These are phyloP conservation scores for Phytophthora tubulina DNA, from an alignment of 352 stramenopile genomes.

Conservation along the genomic window DNA sequence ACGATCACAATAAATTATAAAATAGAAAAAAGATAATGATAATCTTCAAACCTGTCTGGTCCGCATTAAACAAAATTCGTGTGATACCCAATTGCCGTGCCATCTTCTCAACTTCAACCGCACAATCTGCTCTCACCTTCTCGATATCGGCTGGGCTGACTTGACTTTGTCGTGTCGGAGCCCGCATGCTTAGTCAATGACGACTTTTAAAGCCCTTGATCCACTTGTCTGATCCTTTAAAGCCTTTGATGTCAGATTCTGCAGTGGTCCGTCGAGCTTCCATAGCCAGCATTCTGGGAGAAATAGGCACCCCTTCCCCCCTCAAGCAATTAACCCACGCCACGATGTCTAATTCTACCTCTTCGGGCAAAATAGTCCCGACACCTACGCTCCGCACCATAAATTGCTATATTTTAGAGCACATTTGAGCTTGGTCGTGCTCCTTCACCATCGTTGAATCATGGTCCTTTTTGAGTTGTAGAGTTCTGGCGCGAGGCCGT, in stretches of 20 bases:
- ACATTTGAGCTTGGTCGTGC: background rate
- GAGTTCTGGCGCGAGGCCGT: background rate
- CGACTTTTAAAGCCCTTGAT: background rate
- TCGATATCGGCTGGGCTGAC: slow-evolving; percentile 4
- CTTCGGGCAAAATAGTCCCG: slow-evolving; percentile 7
- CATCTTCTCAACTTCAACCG: background rate
- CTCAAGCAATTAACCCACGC: slow-evolving; percentile 4
- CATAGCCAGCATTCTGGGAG: slow-evolving; percentile 2
- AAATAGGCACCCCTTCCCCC: slow-evolving; percentile 8
- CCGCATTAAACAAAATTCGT: too few relatives aligned
- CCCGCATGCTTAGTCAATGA: slow-evolving; percentile 1
- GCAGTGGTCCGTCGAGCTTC: background rate
- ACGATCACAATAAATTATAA: background rate
- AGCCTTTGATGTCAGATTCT: background rate
- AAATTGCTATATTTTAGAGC: background rate
- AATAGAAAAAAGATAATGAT: background rate
- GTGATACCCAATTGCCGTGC: too few relatives aligned
- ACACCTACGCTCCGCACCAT: slow-evolving; percentile 2
- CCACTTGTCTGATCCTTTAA: slow-evolving; percentile 8
- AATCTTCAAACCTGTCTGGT: background rate
- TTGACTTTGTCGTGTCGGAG: slow-evolving; percentile 6
- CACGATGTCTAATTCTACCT: slow-evolving; percentile 9
- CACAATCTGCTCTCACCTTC: background rate
- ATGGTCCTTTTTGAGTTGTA: slow-evolving; percentile 9
- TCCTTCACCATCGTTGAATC: slow-evolving; percentile 2